Evolutionary conservation across 179 eudicot genomes (phyloP).

Genomic region (Dionaea muscipula): DNA sequence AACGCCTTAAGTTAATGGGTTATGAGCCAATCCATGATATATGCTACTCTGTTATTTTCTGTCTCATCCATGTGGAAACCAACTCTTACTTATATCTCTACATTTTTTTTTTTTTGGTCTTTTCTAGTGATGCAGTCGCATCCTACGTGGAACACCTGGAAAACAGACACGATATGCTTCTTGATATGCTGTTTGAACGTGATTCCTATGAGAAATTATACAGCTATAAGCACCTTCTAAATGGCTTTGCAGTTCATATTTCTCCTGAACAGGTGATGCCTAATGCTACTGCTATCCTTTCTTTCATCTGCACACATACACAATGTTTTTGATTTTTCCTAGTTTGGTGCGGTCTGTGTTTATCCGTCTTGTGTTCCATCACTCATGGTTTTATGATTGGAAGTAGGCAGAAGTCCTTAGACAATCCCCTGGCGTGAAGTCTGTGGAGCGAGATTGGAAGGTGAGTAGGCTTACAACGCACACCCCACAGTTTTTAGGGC

Average conservation of each 20-base stretch:
- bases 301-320: background rate
- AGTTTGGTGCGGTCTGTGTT: background rate
- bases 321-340: background rate
- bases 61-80: background rate
- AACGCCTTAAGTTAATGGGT: too few relatives aligned
- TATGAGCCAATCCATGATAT: too few relatives aligned
- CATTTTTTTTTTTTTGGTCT: constrained; percentile 14
- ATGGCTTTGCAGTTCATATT: constrained; percentile 72
- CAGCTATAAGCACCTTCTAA: constrained; percentile 73
- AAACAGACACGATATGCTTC: constrained; percentile 82
- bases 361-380: constrained; percentile 3
- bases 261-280: constrained; percentile 72
- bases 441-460: constrained; percentile 84
- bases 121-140: constrained; percentile 55
- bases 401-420: constrained; percentile 81
- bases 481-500: constrained; percentile 81
- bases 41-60: background rate
- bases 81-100: background rate
- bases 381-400: constrained; percentile 25
- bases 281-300: constrained; percentile 7
- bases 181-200: constrained; percentile 53
- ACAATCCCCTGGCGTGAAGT: constrained; percentile 66
- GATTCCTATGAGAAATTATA: constrained; percentile 71
- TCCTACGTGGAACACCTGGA: constrained; percentile 73
- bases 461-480: constrained; percentile 83